Evolutionary conservation across 768 basidiomycete genomes (phyloP), one percentile per base, ranked within the genome.

Genomic region (Xanthoconium purpureum): DNA sequence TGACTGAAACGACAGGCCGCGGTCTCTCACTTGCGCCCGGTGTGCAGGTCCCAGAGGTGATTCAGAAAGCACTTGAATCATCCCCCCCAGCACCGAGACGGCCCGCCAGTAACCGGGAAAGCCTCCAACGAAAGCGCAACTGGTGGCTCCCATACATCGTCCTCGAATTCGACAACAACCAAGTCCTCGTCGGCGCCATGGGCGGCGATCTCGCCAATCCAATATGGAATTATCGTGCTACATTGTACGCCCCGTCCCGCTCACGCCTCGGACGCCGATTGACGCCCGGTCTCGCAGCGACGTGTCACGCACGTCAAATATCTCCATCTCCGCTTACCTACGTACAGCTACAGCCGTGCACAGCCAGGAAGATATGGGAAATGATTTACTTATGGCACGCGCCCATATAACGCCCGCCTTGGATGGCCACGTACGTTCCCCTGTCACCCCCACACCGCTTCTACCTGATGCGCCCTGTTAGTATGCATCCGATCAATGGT

Each of bases 91-190:
- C 81, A 9, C 68, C 78, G 13, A 77, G 84, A 47, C 78, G 77
- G 45, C 81, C 83, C 8, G 80, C 82, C 6, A 87, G 84, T 72
- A 88, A 91, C 70, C 82, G 95, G 44, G 96, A 98, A 65, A 94
- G 91, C 67, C 76, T 95, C 71, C 94, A 96, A 70, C 82, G 97
- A 61, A 92, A 87, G 72, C 92, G 94, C 57, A 89, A 87, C 73
- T 88, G 89, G 88, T 94, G 90, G 91, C 81, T 99, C 36, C 97
- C 97, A 30, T 98, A 90, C 64, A 90, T 98, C 69, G 97, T 98
- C 40, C 86, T 99, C 63, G 95, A 98, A 75, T 96, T 95, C 77
- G 91, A 94, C 76, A 94, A 93, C 80, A 98, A 98, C 73, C 95
- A 98, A 72, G 87, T 98, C 64, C 76, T 99, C 62, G 88, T 98